Percentiles rank a stretch among this genome's conserved stretches.
Conservation (phyloP, 257 asterid genomes). For the Solanum verrucosum region DNA sequence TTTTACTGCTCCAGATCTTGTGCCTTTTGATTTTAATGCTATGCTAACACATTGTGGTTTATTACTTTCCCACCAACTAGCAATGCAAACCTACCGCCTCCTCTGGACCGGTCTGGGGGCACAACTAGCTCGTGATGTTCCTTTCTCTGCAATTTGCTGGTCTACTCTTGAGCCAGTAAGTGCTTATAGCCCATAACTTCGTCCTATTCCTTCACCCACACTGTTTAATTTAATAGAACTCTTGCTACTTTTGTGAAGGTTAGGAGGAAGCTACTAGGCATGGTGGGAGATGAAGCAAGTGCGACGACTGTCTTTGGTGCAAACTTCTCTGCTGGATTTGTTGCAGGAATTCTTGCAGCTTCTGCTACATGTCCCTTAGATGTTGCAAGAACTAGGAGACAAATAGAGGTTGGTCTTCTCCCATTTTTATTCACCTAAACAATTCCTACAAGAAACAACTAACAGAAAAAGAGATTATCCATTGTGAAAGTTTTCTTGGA, state of each 20-base stretch:
- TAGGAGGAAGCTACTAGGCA: constrained; percentile 50
- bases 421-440: background rate
- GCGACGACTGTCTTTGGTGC: constrained; percentile 47
- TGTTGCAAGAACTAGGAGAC: constrained; percentile 78
- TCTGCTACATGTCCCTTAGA: constrained; percentile 73
- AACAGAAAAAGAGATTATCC: background rate
- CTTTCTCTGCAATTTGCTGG: constrained; percentile 94
- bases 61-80: background rate
- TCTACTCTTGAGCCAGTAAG: constrained; percentile 80
- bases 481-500: background rate
- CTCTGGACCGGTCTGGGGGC: constrained; percentile 93
- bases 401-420: constrained; percentile 58
- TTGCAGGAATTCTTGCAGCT: constrained; percentile 85
- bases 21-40: background rate
- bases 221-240: background rate
- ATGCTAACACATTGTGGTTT: background rate
- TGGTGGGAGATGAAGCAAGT: constrained; percentile 41
- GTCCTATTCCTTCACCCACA: background rate
- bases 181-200: background rate
- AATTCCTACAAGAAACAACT: background rate
- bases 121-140: constrained; percentile 91
- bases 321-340: constrained; percentile 66
- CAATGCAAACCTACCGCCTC: constrained; percentile 54
- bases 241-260: constrained; percentile 34
- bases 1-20: background rate